phyloP scores from a whole-genome alignment of 495 filamentous ascomycete genomes.

The Talaromyces nanjingensis region DNA sequence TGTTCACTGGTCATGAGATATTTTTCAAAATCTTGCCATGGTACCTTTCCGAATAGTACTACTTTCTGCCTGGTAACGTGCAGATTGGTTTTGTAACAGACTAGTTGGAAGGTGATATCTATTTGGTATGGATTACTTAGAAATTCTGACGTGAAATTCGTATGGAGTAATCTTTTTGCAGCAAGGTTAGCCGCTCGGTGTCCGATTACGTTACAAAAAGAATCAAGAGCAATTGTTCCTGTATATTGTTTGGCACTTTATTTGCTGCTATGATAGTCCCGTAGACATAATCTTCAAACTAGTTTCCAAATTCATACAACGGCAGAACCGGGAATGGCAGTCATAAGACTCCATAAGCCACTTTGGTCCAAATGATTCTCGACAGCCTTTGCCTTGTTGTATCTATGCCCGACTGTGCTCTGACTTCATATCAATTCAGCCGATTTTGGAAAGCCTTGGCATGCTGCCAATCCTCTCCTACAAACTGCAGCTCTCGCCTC shows the following conservation, averaged over 20 bases:
- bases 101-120: not conserved
- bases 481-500: constrained; percentile 3
- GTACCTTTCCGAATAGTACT: not conserved
- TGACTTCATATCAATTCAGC: not conserved
- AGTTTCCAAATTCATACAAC: not conserved
- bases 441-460: constrained; percentile 3
- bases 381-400: not conserved
- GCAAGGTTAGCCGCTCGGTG: not conserved
- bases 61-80: not conserved
- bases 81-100: not conserved
- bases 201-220: not conserved
- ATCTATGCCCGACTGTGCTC: not conserved
- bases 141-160: not conserved
- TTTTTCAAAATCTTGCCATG: not conserved
- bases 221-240: not conserved
- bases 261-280: not conserved
- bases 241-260: not conserved
- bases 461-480: constrained; percentile 3
- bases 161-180: not conserved
- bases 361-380: not conserved
- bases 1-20: too few species aligned
- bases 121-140: not conserved
- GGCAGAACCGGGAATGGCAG: not conserved
- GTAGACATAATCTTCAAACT: not conserved
- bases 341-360: not conserved